Evolutionary conservation across 1,139 yeast genomes (phyloP).

Genomic region (Candida albicans): DNA sequence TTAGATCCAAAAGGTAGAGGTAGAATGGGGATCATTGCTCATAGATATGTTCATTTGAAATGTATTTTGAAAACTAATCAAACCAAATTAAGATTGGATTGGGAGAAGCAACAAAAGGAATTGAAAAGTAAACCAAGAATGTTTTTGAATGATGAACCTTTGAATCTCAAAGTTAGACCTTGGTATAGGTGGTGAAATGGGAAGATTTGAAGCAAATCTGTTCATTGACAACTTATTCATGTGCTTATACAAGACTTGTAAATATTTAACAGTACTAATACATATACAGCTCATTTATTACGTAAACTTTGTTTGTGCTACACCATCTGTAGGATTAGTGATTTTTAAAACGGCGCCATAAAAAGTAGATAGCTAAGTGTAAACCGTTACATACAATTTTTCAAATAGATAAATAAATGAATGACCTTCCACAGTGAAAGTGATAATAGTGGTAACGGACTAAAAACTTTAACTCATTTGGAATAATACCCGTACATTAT

Average conservation of each 20-base stretch:
- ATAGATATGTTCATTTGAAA: constrained; percentile 77
- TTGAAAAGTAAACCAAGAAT: constrained; percentile 46
- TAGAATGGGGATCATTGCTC: constrained; percentile 74
- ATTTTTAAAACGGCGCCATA: too few species aligned
- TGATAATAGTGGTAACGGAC: too few species aligned
- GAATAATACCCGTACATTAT: too few species aligned
- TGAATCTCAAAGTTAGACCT: constrained; percentile 45
- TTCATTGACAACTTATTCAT: not conserved
- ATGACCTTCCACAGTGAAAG: too few species aligned
- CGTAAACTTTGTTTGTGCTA: too few species aligned
- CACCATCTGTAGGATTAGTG: too few species aligned
- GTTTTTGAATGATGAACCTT: constrained; percentile 46
- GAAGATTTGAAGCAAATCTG: not conserved
- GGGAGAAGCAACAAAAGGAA: constrained; percentile 53
- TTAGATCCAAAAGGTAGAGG: constrained; percentile 92
- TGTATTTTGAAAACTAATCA: constrained; percentile 69
- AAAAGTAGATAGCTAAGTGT: too few species aligned
- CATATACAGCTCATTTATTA: too few species aligned
- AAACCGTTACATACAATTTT: too few species aligned
- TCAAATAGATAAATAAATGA: too few species aligned
- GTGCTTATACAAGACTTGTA: not conserved
- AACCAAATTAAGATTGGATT: constrained; percentile 59
- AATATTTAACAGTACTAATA: too few species aligned
- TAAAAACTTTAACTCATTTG: too few species aligned
- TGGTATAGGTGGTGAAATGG: constrained; percentile 41